A percentile compares a stretch with the other conserved stretches of the same genome.
Evolutionary conservation across 2,329 filamentous ascomycete genomes (phyloP).

Genomic region (Clarireedia paspali): DNA sequence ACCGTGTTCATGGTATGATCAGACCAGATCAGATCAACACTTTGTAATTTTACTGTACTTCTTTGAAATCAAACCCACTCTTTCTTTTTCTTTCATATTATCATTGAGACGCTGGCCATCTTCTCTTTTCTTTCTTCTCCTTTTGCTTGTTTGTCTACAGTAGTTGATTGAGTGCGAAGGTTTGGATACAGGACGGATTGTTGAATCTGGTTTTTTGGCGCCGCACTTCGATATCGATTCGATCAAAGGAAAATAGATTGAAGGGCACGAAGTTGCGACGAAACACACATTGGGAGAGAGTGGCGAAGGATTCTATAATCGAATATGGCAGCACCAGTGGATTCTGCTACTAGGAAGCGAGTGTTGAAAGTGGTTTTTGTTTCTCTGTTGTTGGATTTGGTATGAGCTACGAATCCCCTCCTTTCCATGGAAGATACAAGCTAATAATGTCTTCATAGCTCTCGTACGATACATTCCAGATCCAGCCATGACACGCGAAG

Average conservation of each 20-base stretch:
- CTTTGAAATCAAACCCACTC: too few species aligned
- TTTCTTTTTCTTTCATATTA: too few species aligned
- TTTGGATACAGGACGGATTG: too few species aligned
- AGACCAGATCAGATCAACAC: too few species aligned
- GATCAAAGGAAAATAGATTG: too few species aligned
- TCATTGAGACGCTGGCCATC: too few species aligned
- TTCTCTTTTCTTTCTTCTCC: too few species aligned
- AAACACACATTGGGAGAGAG: neutral
- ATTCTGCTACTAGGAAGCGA: constrained; percentile 58
- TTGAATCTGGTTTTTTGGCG: too few species aligned
- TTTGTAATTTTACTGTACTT: too few species aligned
- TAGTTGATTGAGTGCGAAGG: too few species aligned
- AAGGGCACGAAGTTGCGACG: neutral
- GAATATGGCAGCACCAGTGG: constrained; percentile 33
- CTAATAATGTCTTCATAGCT: constrained; percentile 7
- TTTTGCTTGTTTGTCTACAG: too few species aligned
- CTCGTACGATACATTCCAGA: constrained; percentile 6
- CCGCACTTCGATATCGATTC: too few species aligned
- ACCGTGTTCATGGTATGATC: neutral
- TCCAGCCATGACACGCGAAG: neutral
- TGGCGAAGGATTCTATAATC: neutral
- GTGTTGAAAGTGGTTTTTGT: constrained; percentile 84
- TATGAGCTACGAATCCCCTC: constrained; percentile 36
- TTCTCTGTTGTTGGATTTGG: constrained; percentile 82
- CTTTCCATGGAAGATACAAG: neutral